Conservation (phyloP, 139 green algal species). For the Raphidocelis subcapitata region DNA sequence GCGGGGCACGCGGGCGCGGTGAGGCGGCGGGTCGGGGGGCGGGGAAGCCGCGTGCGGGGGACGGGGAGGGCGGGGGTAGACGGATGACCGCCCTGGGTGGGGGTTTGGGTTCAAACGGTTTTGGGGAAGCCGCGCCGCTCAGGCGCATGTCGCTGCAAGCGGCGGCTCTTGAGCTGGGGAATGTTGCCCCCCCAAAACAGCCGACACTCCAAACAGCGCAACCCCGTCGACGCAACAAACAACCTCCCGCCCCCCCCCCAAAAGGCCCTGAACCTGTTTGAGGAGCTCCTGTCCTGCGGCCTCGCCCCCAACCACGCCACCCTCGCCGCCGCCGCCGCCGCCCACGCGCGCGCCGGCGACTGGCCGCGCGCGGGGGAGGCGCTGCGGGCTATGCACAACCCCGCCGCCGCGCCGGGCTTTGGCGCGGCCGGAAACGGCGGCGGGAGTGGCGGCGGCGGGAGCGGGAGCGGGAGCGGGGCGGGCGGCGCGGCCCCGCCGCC, state of each 20-base stretch:
- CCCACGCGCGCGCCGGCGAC: conserved; percentile 8
- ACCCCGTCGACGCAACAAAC: too few species aligned
- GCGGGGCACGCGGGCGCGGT: neutral
- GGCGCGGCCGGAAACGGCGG: neutral
- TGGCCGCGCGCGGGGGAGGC: conserved; percentile 6
- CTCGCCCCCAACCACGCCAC: neutral
- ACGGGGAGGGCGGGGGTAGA: neutral
- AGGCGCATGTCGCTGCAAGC: neutral
- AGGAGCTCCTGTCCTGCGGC: conserved; percentile 7
- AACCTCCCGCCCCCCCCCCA: neutral
- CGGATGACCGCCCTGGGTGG: neutral
- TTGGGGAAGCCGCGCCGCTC: neutral
- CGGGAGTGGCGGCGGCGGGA: neutral
- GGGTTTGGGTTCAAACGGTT: neutral
- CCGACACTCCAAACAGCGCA: too few species aligned
- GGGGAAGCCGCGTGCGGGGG: neutral
- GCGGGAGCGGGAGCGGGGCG: neutral
- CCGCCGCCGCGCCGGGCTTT: neutral
- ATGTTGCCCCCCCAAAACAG: too few species aligned
- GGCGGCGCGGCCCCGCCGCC: too few species aligned
- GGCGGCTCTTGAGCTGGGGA: too few species aligned
- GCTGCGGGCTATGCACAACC: conserved; percentile 1
- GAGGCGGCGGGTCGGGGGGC: neutral
- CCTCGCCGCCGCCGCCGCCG: neutral
- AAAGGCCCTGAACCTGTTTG: conserved; percentile 12